Evolutionary conservation across 2,329 filamentous ascomycete genomes (phyloP).

Genomic region (Xylariaceae sp.): DNA sequence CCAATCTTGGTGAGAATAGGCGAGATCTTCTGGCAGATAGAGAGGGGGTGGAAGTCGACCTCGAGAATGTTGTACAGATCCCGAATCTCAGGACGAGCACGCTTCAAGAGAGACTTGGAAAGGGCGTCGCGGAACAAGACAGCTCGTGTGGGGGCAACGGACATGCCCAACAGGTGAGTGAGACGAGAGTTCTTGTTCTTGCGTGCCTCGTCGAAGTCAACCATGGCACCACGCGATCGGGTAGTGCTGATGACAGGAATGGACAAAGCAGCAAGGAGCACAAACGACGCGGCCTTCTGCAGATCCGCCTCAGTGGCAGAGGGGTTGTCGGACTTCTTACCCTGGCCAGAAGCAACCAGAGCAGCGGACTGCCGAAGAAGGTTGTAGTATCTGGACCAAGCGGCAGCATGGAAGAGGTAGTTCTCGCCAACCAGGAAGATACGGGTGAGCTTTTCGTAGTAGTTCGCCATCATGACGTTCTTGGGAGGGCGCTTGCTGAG

Average conservation of each 20-base stretch:
- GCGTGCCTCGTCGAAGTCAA: conserved; percentile 92
- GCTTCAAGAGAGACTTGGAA: conserved; percentile 89
- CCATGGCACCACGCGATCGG: conserved; percentile 87
- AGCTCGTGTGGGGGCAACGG: conserved; percentile 77
- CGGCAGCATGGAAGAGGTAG: conserved; percentile 97
- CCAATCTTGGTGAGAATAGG: conserved; percentile 93
- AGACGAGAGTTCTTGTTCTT: conserved; percentile 99
- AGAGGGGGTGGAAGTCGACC: conserved; percentile 97
- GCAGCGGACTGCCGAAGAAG: conserved; percentile 86
- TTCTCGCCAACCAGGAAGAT: conserved; percentile 99
- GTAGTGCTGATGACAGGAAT: conserved; percentile 99
- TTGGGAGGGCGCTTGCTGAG: conserved; percentile 97
- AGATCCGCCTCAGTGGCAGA: conserved; percentile 83
- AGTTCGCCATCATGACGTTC: conserved; percentile 99
- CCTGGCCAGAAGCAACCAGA: conserved; percentile 75
- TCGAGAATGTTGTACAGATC: conserved; percentile 98
- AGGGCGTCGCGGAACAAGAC: conserved; percentile 93
- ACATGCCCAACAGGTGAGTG: conserved; percentile 93
- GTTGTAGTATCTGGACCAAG: conserved; percentile 96
- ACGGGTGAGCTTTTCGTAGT: conserved; percentile 97
- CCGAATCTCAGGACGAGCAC: conserved; percentile 87
- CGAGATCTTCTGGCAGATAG: conserved; percentile 98
- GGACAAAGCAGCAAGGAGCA: conserved; percentile 88
- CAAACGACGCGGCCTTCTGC: conserved; percentile 91
- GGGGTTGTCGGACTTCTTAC: conserved; percentile 92